These are phyloP conservation scores for Phialophora verrucosa DNA, from an alignment of 2,329 filamentous ascomycete genomes.

Conservation along the genomic window DNA sequence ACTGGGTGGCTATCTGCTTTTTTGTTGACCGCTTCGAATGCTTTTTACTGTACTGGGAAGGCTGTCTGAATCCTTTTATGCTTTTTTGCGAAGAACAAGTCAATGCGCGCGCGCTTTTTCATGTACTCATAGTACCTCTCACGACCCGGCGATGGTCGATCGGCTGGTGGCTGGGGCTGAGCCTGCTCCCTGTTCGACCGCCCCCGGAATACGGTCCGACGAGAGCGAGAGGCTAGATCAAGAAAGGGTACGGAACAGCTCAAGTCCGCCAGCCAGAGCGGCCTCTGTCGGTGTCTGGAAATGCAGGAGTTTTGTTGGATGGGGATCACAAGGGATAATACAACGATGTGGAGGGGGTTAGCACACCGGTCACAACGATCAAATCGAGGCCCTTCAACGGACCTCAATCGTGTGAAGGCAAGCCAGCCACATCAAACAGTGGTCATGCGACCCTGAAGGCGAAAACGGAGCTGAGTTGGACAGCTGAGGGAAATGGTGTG, in stretches of 20 bases:
- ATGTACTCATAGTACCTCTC: conserved; percentile 29
- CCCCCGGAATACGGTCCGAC: background rate
- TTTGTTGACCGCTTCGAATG: background rate
- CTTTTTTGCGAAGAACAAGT: conserved; percentile 10
- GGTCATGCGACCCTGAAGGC: background rate
- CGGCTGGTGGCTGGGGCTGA: background rate
- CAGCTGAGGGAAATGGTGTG: background rate
- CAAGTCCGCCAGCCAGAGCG: background rate
- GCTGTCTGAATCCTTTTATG: conserved; percentile 24
- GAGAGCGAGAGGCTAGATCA: background rate
- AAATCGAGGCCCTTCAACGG: background rate
- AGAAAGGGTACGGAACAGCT: background rate
- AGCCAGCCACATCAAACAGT: background rate
- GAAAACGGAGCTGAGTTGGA: background rate
- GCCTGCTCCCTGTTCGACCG: background rate
- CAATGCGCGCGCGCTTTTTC: conserved; percentile 12
- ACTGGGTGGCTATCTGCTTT: conserved; percentile 34
- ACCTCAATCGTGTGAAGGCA: background rate
- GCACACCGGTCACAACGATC: background rate
- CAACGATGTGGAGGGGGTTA: background rate
- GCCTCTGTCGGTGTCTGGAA: background rate
- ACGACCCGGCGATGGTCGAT: background rate
- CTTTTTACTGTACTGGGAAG: conserved; percentile 32
- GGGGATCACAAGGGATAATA: background rate
- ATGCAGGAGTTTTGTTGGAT: background rate